Percentiles rank a stretch among this genome's conserved stretches.
Conservation (phyloP, 495 filamentous ascomycete genomes). For the Aspergillus leporis region DNA sequence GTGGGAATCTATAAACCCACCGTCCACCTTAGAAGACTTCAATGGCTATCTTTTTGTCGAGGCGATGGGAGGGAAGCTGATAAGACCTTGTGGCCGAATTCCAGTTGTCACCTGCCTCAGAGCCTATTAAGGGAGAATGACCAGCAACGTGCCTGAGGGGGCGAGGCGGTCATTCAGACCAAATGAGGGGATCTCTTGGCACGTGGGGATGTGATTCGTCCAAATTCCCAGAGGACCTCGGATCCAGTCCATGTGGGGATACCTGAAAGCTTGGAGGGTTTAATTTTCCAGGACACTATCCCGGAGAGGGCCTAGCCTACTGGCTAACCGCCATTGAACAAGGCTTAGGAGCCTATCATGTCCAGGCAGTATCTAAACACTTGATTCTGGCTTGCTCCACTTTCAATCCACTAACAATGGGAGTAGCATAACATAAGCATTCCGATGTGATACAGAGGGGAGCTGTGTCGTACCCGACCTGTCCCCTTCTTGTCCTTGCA, state of each 20-base stretch:
- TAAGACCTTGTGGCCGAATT: neutral
- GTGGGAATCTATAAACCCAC: neutral
- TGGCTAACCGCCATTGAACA: neutral
- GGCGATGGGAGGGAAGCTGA: neutral
- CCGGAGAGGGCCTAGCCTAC: neutral
- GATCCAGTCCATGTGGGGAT: neutral
- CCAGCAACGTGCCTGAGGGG: constrained; percentile 37
- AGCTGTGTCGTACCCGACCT: neutral
- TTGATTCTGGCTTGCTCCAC: neutral
- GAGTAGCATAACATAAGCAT: neutral
- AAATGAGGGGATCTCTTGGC: constrained; percentile 26
- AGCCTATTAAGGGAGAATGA: constrained; percentile 32
- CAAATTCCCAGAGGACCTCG: neutral
- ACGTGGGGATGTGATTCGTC: constrained; percentile 40
- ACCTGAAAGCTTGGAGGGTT: constrained; percentile 3
- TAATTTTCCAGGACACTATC: neutral
- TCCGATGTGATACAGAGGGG: neutral
- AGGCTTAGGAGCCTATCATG: neutral
- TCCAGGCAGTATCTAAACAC: neutral
- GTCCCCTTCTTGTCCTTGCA: neutral
- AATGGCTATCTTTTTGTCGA: neutral
- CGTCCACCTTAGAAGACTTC: neutral
- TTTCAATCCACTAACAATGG: neutral
- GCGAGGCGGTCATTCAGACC: constrained; percentile 12
- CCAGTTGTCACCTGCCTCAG: constrained; percentile 12